phyloP scores from a whole-genome alignment of 805 yeast genomes.

The Monosporozyma servazzii region DNA sequence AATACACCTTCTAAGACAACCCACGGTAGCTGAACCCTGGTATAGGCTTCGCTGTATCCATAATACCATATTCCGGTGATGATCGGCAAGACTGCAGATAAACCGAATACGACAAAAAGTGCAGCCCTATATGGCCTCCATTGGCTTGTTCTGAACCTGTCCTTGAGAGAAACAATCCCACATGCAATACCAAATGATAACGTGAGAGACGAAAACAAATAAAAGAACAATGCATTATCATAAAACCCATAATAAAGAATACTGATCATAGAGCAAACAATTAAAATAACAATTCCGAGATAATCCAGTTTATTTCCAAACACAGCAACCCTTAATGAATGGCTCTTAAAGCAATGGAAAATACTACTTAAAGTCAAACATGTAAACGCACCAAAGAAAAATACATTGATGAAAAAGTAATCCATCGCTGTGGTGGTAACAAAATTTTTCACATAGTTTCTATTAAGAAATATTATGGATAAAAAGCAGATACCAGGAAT shows the following conservation, averaged over 20 bases:
- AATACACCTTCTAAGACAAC: constrained; percentile 60
- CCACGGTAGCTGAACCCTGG: constrained; percentile 51
- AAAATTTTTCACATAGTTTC: constrained; percentile 30
- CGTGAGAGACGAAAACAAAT: constrained; percentile 38
- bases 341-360: constrained; percentile 60
- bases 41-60: constrained; percentile 42
- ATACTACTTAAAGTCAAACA: constrained; percentile 57
- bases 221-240: constrained; percentile 34
- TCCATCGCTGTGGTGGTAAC: constrained; percentile 38
- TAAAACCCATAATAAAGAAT: constrained; percentile 40
- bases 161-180: constrained; percentile 51
- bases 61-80: constrained; percentile 39
- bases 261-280: constrained; percentile 52
- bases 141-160: constrained; percentile 54
- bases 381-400: constrained; percentile 45
- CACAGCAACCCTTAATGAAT: constrained; percentile 44
- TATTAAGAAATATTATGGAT: constrained; percentile 15
- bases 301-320: constrained; percentile 68
- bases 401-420: constrained; percentile 26
- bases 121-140: constrained; percentile 73
- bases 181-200: constrained; percentile 51
- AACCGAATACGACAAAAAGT: constrained; percentile 73
- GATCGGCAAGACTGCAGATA: constrained; percentile 68
- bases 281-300: constrained; percentile 61
- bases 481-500: constrained; percentile 31